phyloP scores from a whole-genome alignment of 345 rosid genomes.

The Eucalyptus dawsonii region DNA sequence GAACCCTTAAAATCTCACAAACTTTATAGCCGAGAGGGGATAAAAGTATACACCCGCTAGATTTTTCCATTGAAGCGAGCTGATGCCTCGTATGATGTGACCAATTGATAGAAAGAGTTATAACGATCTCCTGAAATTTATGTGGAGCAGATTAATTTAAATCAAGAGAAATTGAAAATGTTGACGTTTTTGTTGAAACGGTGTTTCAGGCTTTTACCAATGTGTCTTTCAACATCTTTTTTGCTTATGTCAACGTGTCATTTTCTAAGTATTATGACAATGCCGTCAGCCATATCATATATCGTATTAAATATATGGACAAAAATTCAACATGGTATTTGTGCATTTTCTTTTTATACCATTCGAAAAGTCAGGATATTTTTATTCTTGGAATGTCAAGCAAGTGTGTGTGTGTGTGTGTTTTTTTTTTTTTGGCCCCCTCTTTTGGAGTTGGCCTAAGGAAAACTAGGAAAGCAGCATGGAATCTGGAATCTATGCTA shows the following conservation, averaged over 20 bases:
- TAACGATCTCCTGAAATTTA: not conserved
- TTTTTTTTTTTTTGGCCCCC: not conserved
- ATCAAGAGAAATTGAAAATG: not conserved
- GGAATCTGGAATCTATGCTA: not conserved
- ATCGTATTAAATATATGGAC: not conserved
- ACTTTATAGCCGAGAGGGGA: not conserved
- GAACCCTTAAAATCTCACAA: not conserved
- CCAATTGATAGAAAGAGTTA: not conserved
- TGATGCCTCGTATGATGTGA: not conserved
- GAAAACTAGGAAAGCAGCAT: not conserved
- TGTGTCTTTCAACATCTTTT: not conserved
- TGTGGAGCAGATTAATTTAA: not conserved
- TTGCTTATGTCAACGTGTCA: not conserved
- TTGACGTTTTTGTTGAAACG: not conserved
- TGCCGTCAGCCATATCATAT: fast-evolving
- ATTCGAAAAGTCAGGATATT: not conserved
- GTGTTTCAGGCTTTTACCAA: not conserved
- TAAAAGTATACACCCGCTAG: not conserved
- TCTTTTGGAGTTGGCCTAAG: not conserved
- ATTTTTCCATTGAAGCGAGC: not conserved
- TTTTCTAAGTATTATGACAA: not conserved
- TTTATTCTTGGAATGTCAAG: not conserved
- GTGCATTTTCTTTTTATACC: not conserved
- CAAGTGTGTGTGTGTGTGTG: too few relatives aligned
- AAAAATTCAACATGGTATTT: not conserved